Evolutionary conservation across 345 rosid genomes (phyloP).

Genomic region (Pistacia atlantica): DNA sequence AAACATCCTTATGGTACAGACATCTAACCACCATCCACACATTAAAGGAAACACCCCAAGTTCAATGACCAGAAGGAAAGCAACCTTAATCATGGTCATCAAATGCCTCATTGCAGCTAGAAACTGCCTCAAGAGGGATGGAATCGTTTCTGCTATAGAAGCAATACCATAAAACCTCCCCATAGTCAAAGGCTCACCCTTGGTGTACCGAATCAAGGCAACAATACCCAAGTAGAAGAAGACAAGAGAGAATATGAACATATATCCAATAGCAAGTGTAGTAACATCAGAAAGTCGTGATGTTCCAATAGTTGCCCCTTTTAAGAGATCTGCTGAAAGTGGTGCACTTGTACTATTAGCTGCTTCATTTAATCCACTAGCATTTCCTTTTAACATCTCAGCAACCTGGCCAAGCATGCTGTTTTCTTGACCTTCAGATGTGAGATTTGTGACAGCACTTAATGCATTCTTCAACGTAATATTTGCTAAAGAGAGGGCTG

Average conservation of each 20-base stretch:
- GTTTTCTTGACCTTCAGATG: constrained; percentile 68
- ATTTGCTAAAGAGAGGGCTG: constrained; percentile 75
- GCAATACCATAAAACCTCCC: constrained; percentile 89
- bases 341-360: constrained; percentile 56
- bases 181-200: constrained; percentile 88
- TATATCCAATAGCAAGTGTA: constrained; percentile 91
- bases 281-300: constrained; percentile 95
- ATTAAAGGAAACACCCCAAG: constrained; percentile 98
- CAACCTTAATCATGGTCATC: constrained; percentile 99
- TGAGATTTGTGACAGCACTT: constrained; percentile 73
- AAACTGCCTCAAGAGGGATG: constrained; percentile 91
- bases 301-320: constrained; percentile 59
- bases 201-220: constrained; percentile 84
- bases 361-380: constrained; percentile 55
- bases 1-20: constrained; percentile 93
- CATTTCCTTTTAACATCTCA: constrained; percentile 64
- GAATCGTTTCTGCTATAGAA: constrained; percentile 81
- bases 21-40: constrained; percentile 99
- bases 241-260: constrained; percentile 69
- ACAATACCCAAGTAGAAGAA: constrained; percentile 81
- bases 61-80: constrained; percentile 95
- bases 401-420: constrained; percentile 59
- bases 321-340: constrained; percentile 61
- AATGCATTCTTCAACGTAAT: constrained; percentile 69
- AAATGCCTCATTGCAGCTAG: constrained; percentile 97